These are phyloP conservation scores for Sutorius eximius DNA, from an alignment of 1,284 basidiomycete genomes.

Conservation along the genomic window DNA sequence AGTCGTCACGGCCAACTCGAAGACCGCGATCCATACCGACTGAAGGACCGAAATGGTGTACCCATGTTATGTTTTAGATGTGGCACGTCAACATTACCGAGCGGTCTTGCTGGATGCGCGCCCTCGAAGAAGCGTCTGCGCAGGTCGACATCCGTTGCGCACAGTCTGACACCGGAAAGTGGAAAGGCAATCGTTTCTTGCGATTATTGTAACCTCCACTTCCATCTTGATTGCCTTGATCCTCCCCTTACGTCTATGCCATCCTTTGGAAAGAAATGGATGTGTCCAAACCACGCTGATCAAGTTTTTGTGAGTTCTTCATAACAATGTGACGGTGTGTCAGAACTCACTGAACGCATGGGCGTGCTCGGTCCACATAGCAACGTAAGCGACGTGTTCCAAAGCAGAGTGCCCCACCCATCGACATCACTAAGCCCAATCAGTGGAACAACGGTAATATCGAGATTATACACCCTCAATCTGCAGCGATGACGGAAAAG, in stretches of 20 bases:
- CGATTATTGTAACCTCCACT: constrained; percentile 93
- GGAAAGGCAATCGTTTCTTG: constrained; percentile 85
- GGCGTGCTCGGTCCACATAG: constrained; percentile 40
- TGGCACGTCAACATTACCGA: constrained; percentile 73
- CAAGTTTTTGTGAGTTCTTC: constrained; percentile 61
- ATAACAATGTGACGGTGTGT: constrained; percentile 3
- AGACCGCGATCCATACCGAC: constrained; percentile 86
- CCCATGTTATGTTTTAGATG: constrained; percentile 89
- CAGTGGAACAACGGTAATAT: constrained; percentile 92
- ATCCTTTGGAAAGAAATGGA: constrained; percentile 89
- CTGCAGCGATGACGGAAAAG: constrained; percentile 43
- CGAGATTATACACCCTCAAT: constrained; percentile 75
- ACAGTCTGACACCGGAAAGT: constrained; percentile 43
- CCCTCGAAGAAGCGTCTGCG: constrained; percentile 56
- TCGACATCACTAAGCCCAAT: constrained; percentile 68
- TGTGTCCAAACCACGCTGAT: constrained; percentile 96
- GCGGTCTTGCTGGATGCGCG: constrained; percentile 46
- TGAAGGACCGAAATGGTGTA: constrained; percentile 83
- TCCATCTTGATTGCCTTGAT: constrained; percentile 96
- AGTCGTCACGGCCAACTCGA: constrained; percentile 89
- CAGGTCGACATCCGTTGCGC: constrained; percentile 43
- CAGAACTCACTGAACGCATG: constrained; percentile 9
- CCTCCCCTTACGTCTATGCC: constrained; percentile 90
- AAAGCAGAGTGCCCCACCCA: constrained; percentile 61
- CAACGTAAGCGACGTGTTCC: constrained; percentile 75